Evolutionary conservation across 768 basidiomycete genomes (phyloP), one percentile per base, ranked within the genome.

Genomic region (Cubamyces sp.): DNA sequence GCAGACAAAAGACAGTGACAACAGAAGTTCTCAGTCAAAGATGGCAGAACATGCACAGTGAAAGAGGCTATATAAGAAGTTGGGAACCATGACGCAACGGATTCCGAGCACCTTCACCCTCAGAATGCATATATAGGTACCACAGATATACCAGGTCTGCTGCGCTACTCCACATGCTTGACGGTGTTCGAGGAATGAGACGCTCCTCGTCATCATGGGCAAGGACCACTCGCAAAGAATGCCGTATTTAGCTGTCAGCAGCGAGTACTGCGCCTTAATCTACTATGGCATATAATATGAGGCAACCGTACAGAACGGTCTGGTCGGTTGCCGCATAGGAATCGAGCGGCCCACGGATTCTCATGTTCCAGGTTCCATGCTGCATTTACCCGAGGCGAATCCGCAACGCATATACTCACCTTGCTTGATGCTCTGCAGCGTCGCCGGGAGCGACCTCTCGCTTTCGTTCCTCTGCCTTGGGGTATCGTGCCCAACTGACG

Each of bases 391-490:
- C 25, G 26, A 49, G 14, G 30, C 3, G 52, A 18, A 41, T 3
- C 12, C 49, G 26, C 19, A 43, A 21, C 1, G 11, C 34, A 34
- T 21, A 23, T 18, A 53, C 70, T 60, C 62, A 81, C 84, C 73
- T 75, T 81, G 77, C 59, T 74, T 69, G 61, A 78, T 64, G 59
- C 74, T 75, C 57, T 73, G 78, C 45, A 65, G 64, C 23, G 75
- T 74, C 0, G 76, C 70, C 23, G 78, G 78, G 40, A 75, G 69
- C 21, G 79, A 81, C 15, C 79, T 74, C 52, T 85, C 84, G 61
- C 80, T 83, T 30, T 88, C 86, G 19, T 84, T 78, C 42, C 82
- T 80, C 62, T 83, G 83, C 40, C 72, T 76, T 3, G 84, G 79
- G 2, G 80, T 81, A 7, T 78, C 80, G 54, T 74, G 78, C 18